Percentiles rank a stretch among this genome's conserved stretches.
Evolutionary conservation across 331 rosid species (phyloP).

Genomic region (Acacia pycnantha): DNA sequence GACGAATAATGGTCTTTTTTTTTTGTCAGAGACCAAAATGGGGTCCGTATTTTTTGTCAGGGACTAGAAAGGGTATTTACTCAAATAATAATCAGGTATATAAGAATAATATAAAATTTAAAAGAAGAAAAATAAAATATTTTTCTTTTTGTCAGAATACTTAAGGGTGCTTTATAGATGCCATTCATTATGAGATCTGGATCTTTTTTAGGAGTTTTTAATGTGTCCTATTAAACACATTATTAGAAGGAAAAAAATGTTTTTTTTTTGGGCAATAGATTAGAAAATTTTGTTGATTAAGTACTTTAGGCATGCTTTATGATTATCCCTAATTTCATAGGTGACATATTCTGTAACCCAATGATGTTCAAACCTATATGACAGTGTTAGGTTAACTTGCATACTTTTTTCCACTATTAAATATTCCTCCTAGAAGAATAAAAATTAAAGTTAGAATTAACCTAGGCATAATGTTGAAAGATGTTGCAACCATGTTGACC

Average conservation of each 20-base stretch:
- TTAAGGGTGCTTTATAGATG: not conserved
- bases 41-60: no score
- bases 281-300: no score
- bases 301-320: not conserved
- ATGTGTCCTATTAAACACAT: not conserved
- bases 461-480: not conserved
- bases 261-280: no score
- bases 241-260: no score
- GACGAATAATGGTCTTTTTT: no score
- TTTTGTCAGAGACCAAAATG: no score
- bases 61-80: no score
- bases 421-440: not conserved
- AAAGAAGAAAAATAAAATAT: not conserved
- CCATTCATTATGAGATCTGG: not conserved
- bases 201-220: not conserved
- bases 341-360: not conserved
- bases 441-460: not conserved
- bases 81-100: not conserved
- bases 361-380: not conserved
- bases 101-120: not conserved
- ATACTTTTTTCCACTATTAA: not conserved
- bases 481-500: not conserved
- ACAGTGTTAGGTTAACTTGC: not conserved
- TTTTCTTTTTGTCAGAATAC: not conserved
- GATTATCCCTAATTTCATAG: not conserved